These are phyloP conservation scores for Alternaria viburni DNA, from an alignment of 2,329 filamentous ascomycete genomes.

Conservation along the genomic window DNA sequence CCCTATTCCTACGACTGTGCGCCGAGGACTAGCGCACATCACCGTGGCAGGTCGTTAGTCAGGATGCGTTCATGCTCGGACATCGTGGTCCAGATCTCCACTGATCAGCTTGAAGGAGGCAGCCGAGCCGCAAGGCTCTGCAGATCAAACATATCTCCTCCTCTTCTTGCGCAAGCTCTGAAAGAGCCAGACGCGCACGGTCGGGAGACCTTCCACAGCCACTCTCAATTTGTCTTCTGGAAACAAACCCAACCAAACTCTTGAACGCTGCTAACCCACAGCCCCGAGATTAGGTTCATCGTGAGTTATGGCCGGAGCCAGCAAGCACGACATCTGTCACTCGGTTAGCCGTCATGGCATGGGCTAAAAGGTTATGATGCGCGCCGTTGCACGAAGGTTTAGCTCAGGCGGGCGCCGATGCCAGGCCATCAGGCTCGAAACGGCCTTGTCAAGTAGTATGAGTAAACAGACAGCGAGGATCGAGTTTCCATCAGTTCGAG, in stretches of 20 bases:
- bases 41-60: background rate
- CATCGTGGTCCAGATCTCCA: background rate
- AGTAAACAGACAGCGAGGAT: background rate
- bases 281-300: background rate
- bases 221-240: background rate
- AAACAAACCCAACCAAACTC: background rate
- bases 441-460: background rate
- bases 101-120: background rate
- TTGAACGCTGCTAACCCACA: background rate
- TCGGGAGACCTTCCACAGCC: background rate
- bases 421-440: constrained; percentile 5
- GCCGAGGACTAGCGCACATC: background rate
- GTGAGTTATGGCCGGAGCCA: background rate
- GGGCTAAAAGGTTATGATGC: background rate
- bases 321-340: constrained; percentile 4
- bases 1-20: background rate
- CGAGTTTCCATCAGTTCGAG: background rate
- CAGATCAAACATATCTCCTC: background rate
- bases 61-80: background rate
- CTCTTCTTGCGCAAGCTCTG: background rate
- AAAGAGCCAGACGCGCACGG: background rate
- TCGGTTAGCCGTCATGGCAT: background rate
- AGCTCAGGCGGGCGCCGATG: background rate
- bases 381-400: constrained; percentile 3
- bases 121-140: background rate